Base-by-base conservation (phyloP, 1,284 basidiomycete genomes). In the Leccinum solheimii region DNA sequence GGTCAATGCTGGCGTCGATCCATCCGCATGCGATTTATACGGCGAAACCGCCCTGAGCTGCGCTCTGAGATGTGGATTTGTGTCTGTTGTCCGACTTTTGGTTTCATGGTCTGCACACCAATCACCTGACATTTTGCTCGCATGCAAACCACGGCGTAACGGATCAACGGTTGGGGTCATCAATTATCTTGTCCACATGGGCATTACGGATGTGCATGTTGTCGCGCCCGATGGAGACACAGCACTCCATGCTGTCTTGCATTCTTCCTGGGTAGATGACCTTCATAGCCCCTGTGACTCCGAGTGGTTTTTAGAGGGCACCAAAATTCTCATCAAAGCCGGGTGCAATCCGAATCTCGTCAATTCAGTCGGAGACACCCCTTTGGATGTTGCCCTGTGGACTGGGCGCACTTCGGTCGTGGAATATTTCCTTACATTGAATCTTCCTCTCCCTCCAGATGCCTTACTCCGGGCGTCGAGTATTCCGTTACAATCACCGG, bases 291-390 rank as follows among this genome's bases (percentile, higher is more conserved):
- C 43, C 32, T 26, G n/a, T 34, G 10, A 51, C 50, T 51, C n/a
- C 10, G 50, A 26, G 16, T 16, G n/a, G 9, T 34, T 23, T 26
- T 34, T 60, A 32, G 58, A 60, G 30, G 13, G 36, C 30, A 16
- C 21, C 38, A 40, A 60, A 61, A 7, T 61, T 11, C 48, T 60
- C 48, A n/a, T 19, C 0, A 16, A 38, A 19, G 45, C 36, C 21
- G 27, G 59, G 13, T 60, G 57, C 21, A 51, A 27, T 50, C 48
- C 27, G 14, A 11, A 5, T 26, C 5, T 30, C 3, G 5, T 27
- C 48, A 52, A 60, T 27, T 32, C 58, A 16, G 26, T 23, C 10
- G 45, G 59, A n/a, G 38, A 60, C 13, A 60, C 36, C 21, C 59
- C 59, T n/a, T 10, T 60, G 45, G 58, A 60, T 21, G 14, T 60